Evolutionary conservation across 2,329 filamentous ascomycete genomes (phyloP).

Genomic region (Leptographium flavum): DNA sequence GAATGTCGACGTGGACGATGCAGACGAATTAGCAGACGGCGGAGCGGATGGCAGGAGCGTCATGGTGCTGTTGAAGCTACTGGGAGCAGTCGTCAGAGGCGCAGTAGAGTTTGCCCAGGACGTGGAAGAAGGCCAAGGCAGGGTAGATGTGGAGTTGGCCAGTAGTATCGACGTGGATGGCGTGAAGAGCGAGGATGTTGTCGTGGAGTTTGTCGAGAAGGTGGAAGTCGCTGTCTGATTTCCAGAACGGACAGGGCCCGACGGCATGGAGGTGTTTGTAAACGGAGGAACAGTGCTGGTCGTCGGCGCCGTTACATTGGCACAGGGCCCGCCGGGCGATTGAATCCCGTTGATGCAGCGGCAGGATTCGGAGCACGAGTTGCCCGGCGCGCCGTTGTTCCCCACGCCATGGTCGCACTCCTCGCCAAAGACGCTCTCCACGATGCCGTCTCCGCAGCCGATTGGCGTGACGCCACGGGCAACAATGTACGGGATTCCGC

Average conservation of each 20-base stretch:
- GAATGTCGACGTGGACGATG: neutral
- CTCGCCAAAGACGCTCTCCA: conserved; percentile 20
- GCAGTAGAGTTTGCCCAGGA: neutral
- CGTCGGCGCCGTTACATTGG: neutral
- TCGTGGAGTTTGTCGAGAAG: neutral
- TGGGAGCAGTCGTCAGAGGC: neutral
- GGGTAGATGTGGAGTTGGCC: neutral
- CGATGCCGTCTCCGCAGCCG: conserved; percentile 24
- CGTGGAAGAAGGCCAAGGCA: neutral
- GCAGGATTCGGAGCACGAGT: conserved; percentile 24
- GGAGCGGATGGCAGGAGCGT: neutral
- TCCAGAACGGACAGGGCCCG: too few species aligned
- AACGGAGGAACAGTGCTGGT: neutral
- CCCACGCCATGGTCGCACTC: conserved; percentile 24
- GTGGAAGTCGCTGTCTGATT: too few species aligned
- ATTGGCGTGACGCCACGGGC: conserved; percentile 25
- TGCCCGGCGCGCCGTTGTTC: conserved; percentile 21
- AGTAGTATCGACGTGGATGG: neutral
- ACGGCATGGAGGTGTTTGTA: neutral
- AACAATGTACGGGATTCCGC: conserved; percentile 27
- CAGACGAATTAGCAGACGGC: neutral
- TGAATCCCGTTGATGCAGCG: conserved; percentile 20
- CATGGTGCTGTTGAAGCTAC: neutral
- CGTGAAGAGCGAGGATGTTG: neutral
- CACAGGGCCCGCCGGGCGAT: conserved; percentile 2